phyloP scores from a whole-genome alignment of 768 basidiomycete species.

The Candolleomyces aberdarensis region DNA sequence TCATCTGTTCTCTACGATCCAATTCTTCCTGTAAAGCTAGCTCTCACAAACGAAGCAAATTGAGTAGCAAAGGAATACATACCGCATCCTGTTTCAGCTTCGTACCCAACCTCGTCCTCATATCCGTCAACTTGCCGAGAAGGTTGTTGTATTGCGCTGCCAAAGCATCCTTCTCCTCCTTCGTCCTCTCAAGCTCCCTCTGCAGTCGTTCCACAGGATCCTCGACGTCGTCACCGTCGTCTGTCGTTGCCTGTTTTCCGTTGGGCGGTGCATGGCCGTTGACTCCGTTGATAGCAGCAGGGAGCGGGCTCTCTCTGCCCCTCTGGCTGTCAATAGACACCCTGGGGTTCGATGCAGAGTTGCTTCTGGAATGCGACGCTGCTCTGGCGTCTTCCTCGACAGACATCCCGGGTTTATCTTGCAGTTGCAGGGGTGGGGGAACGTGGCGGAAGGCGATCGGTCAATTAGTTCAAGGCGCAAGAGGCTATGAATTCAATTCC shows the following conservation, averaged over 20 bases:
- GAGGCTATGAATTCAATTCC: too few relatives aligned
- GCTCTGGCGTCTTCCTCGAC: slow-evolving; percentile 3
- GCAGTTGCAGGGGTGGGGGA: not conserved
- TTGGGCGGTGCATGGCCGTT: slow-evolving; percentile 30
- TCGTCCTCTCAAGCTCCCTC: slow-evolving; percentile 69
- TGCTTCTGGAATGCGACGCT: slow-evolving; percentile 20
- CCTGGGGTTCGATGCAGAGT: slow-evolving; percentile 27
- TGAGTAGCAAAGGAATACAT: slow-evolving; percentile 19
- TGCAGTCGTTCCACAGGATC: slow-evolving; percentile 62
- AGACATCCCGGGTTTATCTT: slow-evolving; percentile 18
- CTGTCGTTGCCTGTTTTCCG: slow-evolving; percentile 16
- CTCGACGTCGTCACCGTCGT: slow-evolving; percentile 33
- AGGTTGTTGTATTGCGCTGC: slow-evolving; percentile 83
- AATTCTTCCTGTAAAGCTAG: slow-evolving; percentile 82
- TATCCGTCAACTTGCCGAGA: slow-evolving; percentile 84
- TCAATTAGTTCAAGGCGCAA: too few relatives aligned
- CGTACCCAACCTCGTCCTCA: slow-evolving; percentile 91
- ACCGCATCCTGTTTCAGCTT: slow-evolving; percentile 97
- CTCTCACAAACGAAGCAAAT: not conserved
- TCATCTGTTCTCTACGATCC: slow-evolving; percentile 83
- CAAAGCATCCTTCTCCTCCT: slow-evolving; percentile 85
- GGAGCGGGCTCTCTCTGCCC: slow-evolving; percentile 16
- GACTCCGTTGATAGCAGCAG: slow-evolving; percentile 28
- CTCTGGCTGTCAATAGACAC: slow-evolving; percentile 46
- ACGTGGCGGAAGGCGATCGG: not conserved